Evolutionary conservation across 106 monocot species (phyloP).

Genomic region (Dioscorea zingiberensis): DNA sequence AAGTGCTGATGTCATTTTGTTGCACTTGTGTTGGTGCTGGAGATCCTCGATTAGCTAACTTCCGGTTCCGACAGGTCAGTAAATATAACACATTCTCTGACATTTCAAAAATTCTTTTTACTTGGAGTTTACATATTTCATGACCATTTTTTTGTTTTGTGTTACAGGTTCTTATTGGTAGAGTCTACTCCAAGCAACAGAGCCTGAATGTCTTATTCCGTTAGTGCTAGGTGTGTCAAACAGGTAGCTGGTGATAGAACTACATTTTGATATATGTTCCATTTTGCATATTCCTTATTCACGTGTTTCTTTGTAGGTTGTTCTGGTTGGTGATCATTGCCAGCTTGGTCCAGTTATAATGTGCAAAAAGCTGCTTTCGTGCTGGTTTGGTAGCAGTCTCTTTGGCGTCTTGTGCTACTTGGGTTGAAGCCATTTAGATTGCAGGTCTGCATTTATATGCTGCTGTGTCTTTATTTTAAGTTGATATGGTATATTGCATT

Average conservation of each 20-base stretch:
- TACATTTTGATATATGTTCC: neutral
- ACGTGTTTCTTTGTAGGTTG: conserved; percentile 45
- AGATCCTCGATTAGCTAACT: conserved; percentile 92
- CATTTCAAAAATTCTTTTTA: neutral
- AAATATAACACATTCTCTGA: neutral
- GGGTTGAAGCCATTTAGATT: conserved; percentile 92
- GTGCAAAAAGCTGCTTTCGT: conserved; percentile 98
- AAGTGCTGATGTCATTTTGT: conserved; percentile 99
- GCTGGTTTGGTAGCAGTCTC: conserved; percentile 95
- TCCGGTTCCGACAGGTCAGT: conserved; percentile 88
- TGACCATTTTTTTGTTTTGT: neutral
- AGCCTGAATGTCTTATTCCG: conserved; percentile 98
- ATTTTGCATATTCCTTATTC: conserved; percentile 6
- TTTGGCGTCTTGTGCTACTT: conserved; percentile 95
- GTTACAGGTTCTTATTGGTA: conserved; percentile 93
- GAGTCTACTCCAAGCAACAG: conserved; percentile 98
- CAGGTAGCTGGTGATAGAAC: conserved; percentile 49
- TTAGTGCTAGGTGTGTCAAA: conserved; percentile 96
- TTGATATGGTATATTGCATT: no score
- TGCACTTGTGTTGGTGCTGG: conserved; percentile 99
- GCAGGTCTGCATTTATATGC: conserved; percentile 40
- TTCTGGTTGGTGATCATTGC: conserved; percentile 99
- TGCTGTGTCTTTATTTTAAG: no score
- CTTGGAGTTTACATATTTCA: neutral
- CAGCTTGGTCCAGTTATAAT: conserved; percentile 99